A percentile compares a stretch with the other conserved stretches of the same genome.
These are phyloP conservation scores for Allomyces macrogynus DNA, from an alignment of 192 early-diverging fungal species.

Conservation along the genomic window DNA sequence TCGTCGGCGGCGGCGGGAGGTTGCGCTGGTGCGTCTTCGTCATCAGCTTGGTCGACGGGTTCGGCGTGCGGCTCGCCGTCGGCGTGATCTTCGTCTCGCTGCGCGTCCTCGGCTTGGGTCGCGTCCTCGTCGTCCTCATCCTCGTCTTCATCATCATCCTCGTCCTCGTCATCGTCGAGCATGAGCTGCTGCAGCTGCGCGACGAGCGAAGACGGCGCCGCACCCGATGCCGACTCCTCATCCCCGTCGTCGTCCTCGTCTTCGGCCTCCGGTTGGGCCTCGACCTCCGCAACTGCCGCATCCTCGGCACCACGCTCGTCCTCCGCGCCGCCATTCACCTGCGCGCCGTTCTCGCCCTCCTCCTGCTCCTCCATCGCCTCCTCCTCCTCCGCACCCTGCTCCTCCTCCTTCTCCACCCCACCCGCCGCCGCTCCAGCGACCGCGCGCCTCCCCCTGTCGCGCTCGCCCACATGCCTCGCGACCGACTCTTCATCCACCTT, in stretches of 20 bases:
- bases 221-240: conserved; percentile 9
- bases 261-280: conserved; percentile 1
- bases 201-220: neutral
- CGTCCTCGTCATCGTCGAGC: conserved; percentile 2
- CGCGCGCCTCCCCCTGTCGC: conserved; percentile 11
- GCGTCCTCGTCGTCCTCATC: conserved; percentile 27
- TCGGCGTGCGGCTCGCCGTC: neutral
- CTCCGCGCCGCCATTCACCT: neutral
- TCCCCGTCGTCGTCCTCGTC: conserved; percentile 9
- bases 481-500: conserved; percentile 62
- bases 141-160: conserved; percentile 9
- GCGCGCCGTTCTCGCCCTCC: no score
- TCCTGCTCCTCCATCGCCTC: conserved; percentile 1
- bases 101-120: conserved; percentile 21
- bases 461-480: conserved; percentile 52
- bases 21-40: no score
- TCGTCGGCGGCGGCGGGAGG: no score
- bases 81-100: conserved; percentile 7
- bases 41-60: no score
- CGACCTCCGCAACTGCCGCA: conserved; percentile 2
- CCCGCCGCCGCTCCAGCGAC: conserved; percentile 6
- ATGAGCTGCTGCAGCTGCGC: conserved; percentile 1
- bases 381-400: conserved; percentile 3
- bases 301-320: conserved; percentile 1
- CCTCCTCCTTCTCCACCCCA: conserved; percentile 5